Evolutionary conservation across 176 grass and related monocot species (phyloP).

Genomic region (Rhipidocladum racemiflorum): DNA sequence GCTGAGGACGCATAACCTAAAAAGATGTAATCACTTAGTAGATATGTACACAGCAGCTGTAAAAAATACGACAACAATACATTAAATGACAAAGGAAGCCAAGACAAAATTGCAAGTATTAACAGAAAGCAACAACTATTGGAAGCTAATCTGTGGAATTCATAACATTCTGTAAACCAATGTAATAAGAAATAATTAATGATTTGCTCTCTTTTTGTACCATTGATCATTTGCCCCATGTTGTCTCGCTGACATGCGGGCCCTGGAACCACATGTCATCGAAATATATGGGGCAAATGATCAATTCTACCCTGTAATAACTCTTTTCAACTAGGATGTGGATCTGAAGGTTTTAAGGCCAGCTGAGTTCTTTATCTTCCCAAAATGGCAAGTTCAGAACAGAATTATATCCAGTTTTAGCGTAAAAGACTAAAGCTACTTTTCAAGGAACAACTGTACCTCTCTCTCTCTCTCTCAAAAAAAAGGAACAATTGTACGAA

Average conservation of each 20-base stretch:
- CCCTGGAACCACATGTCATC: too few relatives aligned
- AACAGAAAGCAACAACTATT: not conserved
- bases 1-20: constrained; percentile 54
- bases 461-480: too few relatives aligned
- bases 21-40: constrained; percentile 2
- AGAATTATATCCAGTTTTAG: not conserved
- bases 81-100: not conserved
- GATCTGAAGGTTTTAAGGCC: not conserved
- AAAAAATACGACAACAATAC: not conserved
- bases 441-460: not conserved
- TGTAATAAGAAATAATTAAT: too few relatives aligned
- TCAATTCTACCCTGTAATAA: too few relatives aligned
- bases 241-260: too few relatives aligned
- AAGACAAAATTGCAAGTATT: not conserved
- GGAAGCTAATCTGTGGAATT: not conserved
- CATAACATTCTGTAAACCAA: not conserved
- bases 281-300: too few relatives aligned
- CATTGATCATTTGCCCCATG: too few relatives aligned
- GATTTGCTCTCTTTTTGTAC: too few relatives aligned
- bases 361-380: not conserved
- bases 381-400: not conserved
- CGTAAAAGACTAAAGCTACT: not conserved
- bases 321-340: not conserved
- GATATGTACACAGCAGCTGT: not conserved
- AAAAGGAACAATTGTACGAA: not conserved